Evolutionary conservation across 2,329 filamentous ascomycete genomes (phyloP), one percentile per base, ranked within the genome.

Genomic region (Colletotrichum cuscutae): DNA sequence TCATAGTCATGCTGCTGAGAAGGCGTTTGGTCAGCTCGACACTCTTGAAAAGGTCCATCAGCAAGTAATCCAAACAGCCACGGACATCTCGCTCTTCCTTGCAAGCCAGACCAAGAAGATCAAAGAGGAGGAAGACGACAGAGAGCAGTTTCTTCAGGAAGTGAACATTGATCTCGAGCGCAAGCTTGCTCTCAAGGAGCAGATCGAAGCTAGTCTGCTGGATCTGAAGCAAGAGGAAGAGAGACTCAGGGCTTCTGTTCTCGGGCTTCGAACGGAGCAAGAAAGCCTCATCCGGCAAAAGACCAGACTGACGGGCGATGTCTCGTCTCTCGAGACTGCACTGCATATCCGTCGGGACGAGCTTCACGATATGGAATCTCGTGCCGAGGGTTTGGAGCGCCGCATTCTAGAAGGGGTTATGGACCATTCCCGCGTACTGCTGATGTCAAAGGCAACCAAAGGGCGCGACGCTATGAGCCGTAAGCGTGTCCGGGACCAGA

Each of bases 321-420:
- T 99, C 1, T 95, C 95, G 5, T 94, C 95, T 9, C 89, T 99
- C 2, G 95, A 98, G 80, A 98, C 95, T 9, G 96, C 97, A 1
- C 89, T 98, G 35, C 91, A 93, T 22, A 92, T 98, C 69, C 93
- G 97, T 67, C 93, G 94, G 57, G 96, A 98, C 77, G 97, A 98
- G 83, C 90, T 99, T 72, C 91, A 94, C 58, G 89, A 93, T 30
- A 98, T 99, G 94, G 96, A 98, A 81, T 86, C 89, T 12, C 93
- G 96, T 74, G 97, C 96, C 3, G 95, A 98, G 81, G 90, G 91
- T 4, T 87, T 99, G 28, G 97, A 99, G 84, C 93, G 95, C 65
- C 92, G 97, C 30, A 98, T 99, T 76, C 86, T 99, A 37, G 96
- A 98, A 76, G 95, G 96, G 30, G 94, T 98, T 75, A 97, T 99